Evolutionary conservation across 768 basidiomycete species (phyloP), one percentile per base, ranked within the genome.

Genomic region (Saitozyma sp.): DNA sequence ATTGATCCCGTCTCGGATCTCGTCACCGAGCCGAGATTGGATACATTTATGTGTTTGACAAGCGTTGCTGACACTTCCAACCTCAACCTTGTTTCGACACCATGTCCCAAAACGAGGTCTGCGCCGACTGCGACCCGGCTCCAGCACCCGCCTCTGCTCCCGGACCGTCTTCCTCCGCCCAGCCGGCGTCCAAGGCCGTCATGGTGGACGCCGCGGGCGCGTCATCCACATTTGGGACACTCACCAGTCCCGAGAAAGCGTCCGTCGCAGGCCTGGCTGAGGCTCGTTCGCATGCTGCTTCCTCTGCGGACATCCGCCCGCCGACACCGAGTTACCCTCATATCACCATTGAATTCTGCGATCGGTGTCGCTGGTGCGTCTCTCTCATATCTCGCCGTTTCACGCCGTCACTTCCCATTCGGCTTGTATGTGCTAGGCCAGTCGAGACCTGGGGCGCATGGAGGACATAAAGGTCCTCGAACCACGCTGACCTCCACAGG

Each of bases 291-390:
- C 29, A 29, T 46, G 45, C 45, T 46, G 45, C 13, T 46, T 17
- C n/a, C 45, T 11, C 13, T 17, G 13, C 11, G 53, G 46, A 42
- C 65, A 75, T 65, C 65, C 68, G 8, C 9, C 69, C 48, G 73
- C 78, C 29, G 74, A 74, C 61, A 54, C 56, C 53, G 13, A 40
- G 69, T 3, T 61, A 66, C 5, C 86, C 89, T 3, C 84, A 84
- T 38, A 80, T 95, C n/a, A 84, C 84, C 8, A 89, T 97, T 65
- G 93, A 97, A 78, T 97, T 92, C 75, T 97, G 93, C 78, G 91
- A 94, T 77, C 83, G 91, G 82, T 92, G 91, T 78, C 88, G 89
- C 78, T 93, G 90, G 90, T 90, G 75, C 75, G 84, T 61, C 20
- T 37, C 29, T 17, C 38, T 6, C 38, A 16, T 50, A 3, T 17